Evolutionary conservation across 306 rosid genomes (phyloP), one percentile per base, ranked within the genome.

Genomic region (Dalbergia cochinchinensis): DNA sequence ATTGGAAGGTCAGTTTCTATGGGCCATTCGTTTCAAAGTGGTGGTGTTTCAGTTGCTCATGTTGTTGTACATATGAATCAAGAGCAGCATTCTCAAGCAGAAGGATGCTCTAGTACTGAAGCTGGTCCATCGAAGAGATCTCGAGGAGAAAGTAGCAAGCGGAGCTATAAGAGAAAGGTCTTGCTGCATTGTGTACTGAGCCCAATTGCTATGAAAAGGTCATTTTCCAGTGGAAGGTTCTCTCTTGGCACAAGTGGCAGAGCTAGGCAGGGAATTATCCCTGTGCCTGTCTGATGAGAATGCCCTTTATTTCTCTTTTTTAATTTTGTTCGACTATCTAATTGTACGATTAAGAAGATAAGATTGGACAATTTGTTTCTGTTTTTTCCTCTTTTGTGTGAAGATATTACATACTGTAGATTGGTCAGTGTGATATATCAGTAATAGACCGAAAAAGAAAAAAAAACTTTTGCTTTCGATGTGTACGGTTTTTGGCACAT

Each of bases 181-280:
- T 26, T 85, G 31, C 41, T 85, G 86, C 89, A 85, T 45, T 83
- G 83, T 78, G 92, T 85, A 31, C 31, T 75, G 87, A 83, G 84
- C 67, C 92, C 96, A 61, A 82, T 82, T 80, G 82, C 88, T 67
- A 88, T 90, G 93, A 93, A 91, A 90, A 88, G 97, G 74, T 90
- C 94, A 0, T 84, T 91, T 81, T 89, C 94, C 10, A 83, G 92
- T 70, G 93, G 92, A 19, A 86, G 91, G 74, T 82, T 88, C 80
- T 88, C 80, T 13, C 76, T 80, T 39, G 5, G 77, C 13, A 88
- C 78, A 78, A 86, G 84, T 71, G 86, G 80, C 74, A 86, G 89
- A 86, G 81, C 77, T 57, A 74, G 77, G 59, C 87, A 73, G 64
- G 55, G 86, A 14, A 68, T 35, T 58, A 47, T 87, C 74, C 92